A percentile compares a stretch with the other conserved stretches of the same genome.
Evolutionary conservation across 768 basidiomycete genomes (phyloP).

Genomic region (Leccinum pellstonianum): DNA sequence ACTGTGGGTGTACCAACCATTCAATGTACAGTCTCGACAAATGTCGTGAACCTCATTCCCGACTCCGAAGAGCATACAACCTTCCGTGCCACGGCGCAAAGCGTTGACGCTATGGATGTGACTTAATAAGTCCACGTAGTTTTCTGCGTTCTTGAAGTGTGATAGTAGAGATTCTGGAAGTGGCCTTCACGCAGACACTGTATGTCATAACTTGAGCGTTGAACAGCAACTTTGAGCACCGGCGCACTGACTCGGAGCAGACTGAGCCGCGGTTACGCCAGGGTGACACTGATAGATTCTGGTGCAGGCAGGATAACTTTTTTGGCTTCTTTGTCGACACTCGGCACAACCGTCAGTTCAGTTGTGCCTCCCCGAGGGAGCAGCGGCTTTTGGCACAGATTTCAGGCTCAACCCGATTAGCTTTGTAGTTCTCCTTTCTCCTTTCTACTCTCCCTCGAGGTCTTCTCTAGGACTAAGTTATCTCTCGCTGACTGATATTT

Average conservation of each 20-base stretch:
- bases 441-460: conserved; percentile 9
- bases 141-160: too few species aligned
- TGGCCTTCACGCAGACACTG: too few species aligned
- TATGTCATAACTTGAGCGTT: too few species aligned
- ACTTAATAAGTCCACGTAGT: conserved; percentile 1
- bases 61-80: conserved; percentile 43
- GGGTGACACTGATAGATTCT: too few species aligned
- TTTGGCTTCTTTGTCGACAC: too few species aligned
- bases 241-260: too few species aligned
- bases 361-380: too few species aligned
- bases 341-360: too few species aligned
- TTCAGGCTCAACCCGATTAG: conserved; percentile 3
- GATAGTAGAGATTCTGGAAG: too few species aligned
- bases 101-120: conserved; percentile 35
- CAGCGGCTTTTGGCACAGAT: not conserved
- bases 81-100: conserved; percentile 36
- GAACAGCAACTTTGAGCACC: too few species aligned
- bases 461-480: conserved; percentile 16
- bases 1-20: not conserved
- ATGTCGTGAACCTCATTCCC: conserved; percentile 66
- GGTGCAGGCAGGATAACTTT: too few species aligned
- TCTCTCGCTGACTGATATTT: conserved; percentile 15
- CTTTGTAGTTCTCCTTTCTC: conserved; percentile 3
- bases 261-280: too few species aligned
- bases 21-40: conserved; percentile 50